These are phyloP conservation scores for Kodamaea neixiangensis DNA, from an alignment of 805 yeast species.

Conservation along the genomic window DNA sequence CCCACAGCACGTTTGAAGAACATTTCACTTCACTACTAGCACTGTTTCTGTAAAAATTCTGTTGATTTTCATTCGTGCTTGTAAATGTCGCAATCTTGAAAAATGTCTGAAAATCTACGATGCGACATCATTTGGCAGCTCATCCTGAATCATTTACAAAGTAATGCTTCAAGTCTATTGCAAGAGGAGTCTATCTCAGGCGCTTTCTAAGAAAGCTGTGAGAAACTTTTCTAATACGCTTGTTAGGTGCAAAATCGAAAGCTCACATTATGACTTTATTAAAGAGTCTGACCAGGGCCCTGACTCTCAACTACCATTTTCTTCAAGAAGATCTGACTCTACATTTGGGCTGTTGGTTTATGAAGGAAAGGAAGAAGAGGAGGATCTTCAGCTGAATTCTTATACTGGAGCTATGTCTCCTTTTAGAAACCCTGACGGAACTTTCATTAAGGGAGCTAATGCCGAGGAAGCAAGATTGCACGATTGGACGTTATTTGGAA, in stretches of 20 bases:
- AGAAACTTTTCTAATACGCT: background rate
- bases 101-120: background rate
- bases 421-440: slow-evolving; percentile 42
- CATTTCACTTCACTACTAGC: slow-evolving; percentile 1
- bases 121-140: background rate
- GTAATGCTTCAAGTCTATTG: slow-evolving; percentile 1
- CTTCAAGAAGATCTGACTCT: slow-evolving; percentile 4
- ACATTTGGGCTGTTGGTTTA: slow-evolving; percentile 8
- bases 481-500: slow-evolving; percentile 57
- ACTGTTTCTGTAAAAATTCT: slow-evolving; percentile 5
- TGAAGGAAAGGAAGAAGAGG: background rate
- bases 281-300: background rate
- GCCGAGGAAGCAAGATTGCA: slow-evolving; percentile 58
- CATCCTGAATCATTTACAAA: background rate
- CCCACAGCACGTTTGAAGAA: slow-evolving; percentile 9
- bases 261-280: slow-evolving; percentile 1
- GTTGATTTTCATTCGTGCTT: slow-evolving; percentile 8
- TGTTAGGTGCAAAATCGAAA: slow-evolving; percentile 2
- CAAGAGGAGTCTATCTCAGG: background rate
- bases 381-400: background rate
- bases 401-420: slow-evolving; percentile 25
- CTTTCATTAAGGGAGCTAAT: slow-evolving; percentile 42
- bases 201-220: background rate
- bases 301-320: slow-evolving; percentile 4
- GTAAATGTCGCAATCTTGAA: slow-evolving; percentile 5